Evolutionary conservation across 2,329 filamentous ascomycete genomes (phyloP), one percentile per base, ranked within the genome.

Genomic region (Colletotrichum sp.): DNA sequence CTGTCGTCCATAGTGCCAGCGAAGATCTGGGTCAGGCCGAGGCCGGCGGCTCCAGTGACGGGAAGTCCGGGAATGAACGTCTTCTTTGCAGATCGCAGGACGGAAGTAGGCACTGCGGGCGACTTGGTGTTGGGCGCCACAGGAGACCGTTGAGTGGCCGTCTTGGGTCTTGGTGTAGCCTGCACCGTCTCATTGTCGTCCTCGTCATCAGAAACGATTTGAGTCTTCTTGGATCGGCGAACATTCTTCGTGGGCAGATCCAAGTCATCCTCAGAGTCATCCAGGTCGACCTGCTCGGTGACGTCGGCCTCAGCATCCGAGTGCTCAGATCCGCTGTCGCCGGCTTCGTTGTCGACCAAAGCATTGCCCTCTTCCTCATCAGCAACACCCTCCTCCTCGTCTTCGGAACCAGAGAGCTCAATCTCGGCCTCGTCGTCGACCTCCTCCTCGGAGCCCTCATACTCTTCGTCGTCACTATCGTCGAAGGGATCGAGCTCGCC

Each of bases 11-110:
- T 94, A 1, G 96, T 98, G 14, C 95, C 95, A 7, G 94, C 95
- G 82, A 98, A 98, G 77, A 97, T 96, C 80, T 98, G 96, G 0
- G 95, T 98, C 60, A 98, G 89, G 12, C 95, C 94, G 57, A 98
- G 86, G 4, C 92, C 92, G 43, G 91, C 92, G 26, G 91, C 88
- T 0, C 89, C 90, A 26, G 88, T 84, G 6, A 93, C 88, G 4
- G 93, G 91, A 24, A 95, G 85, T 2, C 92, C 93, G 5, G 93
- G 94, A 74, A 95, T 94, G 79, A 94, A 93, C 0, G 87, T 90
- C 84, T 94, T 94, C 75, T 90, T 93, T 4, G 92, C 92, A 6
- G 92, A 94, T 55, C 93, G 90, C n/a, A 94, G 83, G 3, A 93
- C 91, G 0, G 93, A 94, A 18, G 88, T 91, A 5, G 93, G 93